Base-by-base conservation (phyloP, 768 basidiomycete species). In the Daedaleopsis sinensis region DNA sequence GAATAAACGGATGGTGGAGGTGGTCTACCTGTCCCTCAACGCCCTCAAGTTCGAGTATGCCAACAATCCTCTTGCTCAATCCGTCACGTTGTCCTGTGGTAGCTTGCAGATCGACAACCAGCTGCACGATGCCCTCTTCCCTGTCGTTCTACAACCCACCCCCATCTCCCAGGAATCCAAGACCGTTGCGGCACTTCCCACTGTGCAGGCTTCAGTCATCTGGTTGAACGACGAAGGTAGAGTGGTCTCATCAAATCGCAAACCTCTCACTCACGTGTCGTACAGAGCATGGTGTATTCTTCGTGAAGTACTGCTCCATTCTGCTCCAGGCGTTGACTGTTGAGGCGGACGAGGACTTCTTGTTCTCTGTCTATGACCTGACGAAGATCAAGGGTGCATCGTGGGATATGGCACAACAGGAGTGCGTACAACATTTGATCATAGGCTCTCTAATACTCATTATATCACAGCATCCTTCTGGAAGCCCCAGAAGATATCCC, bases 61-160 rank as follows among this genome's bases (percentile, higher is more conserved):
- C 44, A 84, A 91, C 68, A 96, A 89, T 69, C 76, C 83, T 0
- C 80, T 89, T 39, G 89, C 93, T 6, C 93, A 96, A 68, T 84
- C 91, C 1, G 79, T 95, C 55, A 92, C 85, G 51, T 42, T 98
- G 38, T 85, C 89, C 9, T 91, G 90, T 70, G 93, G 91, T n/a
- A 88, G 82, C 67, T 80, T 99, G 12, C 96, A 98, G 72, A 84
- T 98, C 61, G 97, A 99, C 77, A 99, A 98, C 71, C 97, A 99
- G 71, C 84, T 99, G 13, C 96, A 98, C 61, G 97, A 98, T 59
- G 96, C 94, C 18, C 71, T 96, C 13, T 99, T 89, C 78, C 95
- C 97, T 2, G 95, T 98, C 57, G 87, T 98, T 57, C 79, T 98
- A 47, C 96, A 98, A 71, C 96, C 97, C 0, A 94, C 94, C 8